Conservation (phyloP, 306 rosid genomes). For the Calophaca sinica region DNA sequence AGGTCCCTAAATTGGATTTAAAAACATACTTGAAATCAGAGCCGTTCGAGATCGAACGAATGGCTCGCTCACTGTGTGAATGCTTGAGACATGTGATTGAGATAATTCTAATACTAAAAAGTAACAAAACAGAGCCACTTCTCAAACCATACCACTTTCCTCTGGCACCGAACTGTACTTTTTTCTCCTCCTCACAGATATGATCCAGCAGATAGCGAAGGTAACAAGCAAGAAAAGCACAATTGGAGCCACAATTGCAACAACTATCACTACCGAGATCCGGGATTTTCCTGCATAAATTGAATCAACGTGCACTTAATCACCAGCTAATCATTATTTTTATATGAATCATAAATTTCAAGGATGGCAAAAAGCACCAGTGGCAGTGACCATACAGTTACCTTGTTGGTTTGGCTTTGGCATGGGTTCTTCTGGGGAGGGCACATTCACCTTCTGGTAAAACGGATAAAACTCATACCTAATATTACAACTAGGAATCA, state of each 20-base stretch:
- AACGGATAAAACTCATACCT: conserved; percentile 31
- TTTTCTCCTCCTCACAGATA: conserved; percentile 24
- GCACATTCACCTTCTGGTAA: neutral
- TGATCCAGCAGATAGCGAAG: conserved; percentile 23
- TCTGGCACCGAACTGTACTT: conserved; percentile 3
- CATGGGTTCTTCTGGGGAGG: neutral
- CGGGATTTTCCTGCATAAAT: conserved; percentile 41
- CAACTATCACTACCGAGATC: neutral
- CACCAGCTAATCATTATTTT: conserved; percentile 1
- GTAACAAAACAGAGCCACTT: neutral
- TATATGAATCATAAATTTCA: neutral
- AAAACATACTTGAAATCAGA: no score
- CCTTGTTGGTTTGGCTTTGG: neutral
- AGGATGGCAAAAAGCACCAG: neutral
- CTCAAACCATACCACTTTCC: conserved; percentile 36
- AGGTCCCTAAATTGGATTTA: no score
- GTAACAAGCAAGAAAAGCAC: conserved; percentile 19
- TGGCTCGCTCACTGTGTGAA: no score
- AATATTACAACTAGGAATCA: conserved; percentile 30
- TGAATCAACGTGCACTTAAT: neutral
- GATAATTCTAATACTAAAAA: no score
- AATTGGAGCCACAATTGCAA: conserved; percentile 45
- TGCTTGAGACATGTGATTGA: no score
- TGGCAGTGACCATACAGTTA: neutral
- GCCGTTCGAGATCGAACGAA: no score